Percentiles rank a stretch among this genome's conserved stretches.
Conservation (phyloP, 495 filamentous ascomycete species). For the Filosporella fistucella region DNA sequence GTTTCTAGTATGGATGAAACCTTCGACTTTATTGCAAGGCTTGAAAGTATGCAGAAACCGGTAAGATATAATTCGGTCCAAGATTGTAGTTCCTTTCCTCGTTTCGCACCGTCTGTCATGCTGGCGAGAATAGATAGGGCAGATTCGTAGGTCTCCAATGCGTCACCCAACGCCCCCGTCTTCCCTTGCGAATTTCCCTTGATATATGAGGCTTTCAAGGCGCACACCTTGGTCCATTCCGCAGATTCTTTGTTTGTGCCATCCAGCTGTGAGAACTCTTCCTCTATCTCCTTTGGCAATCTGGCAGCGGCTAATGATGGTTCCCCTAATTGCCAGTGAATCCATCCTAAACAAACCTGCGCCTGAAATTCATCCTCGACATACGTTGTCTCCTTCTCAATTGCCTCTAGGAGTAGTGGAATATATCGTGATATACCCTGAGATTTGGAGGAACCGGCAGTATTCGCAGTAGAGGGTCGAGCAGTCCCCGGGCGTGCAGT, state of each 20-base stretch:
- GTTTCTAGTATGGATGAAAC: conserved; percentile 36
- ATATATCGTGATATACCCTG: conserved; percentile 43
- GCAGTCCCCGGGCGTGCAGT: conserved; percentile 37
- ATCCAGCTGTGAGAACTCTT: conserved; percentile 44
- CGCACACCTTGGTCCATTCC: conserved; percentile 75
- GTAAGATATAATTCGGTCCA: conserved; percentile 78
- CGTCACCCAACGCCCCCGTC: conserved; percentile 47
- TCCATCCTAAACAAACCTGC: conserved; percentile 74
- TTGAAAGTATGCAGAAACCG: conserved; percentile 62
- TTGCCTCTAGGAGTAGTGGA: conserved; percentile 59
- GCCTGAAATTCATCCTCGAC: conserved; percentile 75
- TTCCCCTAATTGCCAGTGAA: conserved; percentile 72
- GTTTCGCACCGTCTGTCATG: conserved; percentile 36
- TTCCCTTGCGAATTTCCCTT: conserved; percentile 65
- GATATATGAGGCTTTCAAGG: conserved; percentile 72
- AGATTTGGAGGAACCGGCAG: conserved; percentile 3
- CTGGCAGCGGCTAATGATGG: conserved; percentile 53
- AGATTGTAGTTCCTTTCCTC: conserved; percentile 54
- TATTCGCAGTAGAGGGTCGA: conserved; percentile 6
- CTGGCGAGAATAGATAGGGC: conserved; percentile 54
- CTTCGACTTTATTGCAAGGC: conserved; percentile 46
- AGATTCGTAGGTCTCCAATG: conserved; percentile 58
- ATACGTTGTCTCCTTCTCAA: conserved; percentile 38
- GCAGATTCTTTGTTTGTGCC: conserved; percentile 42
- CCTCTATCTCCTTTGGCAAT: conserved; percentile 58